Base-by-base conservation (phyloP, 1,284 basidiomycete species). In the Ceraceosorus bombacis region DNA sequence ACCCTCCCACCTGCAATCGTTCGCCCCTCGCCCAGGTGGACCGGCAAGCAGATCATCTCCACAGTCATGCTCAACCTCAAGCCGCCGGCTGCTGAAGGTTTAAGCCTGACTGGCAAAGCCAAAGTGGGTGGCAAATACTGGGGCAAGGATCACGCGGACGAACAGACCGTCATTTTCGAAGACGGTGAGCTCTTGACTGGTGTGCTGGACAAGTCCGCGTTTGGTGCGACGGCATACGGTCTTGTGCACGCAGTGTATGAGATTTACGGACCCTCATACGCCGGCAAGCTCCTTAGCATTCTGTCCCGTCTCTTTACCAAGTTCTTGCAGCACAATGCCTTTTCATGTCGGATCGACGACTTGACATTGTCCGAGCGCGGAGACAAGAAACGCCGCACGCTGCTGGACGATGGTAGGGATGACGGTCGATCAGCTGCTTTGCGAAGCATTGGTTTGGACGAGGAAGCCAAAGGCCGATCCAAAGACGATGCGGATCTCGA, bases 261-360 rank as follows among this genome's bases (percentile, higher is more conserved):
- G 76, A 82, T 99, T n/a, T 98, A 97, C 78, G 94, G 95, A 5
- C 82, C 93, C 9, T 87, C 88, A 64, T 81, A 85, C 15, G 94
- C 95, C 7, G 95, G 93, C 57, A 87, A 87, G 72, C 84, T 99
- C 7, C 85, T 99, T 43, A 91, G 92, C 58, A 87, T 97, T 64
- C 84, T 98, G 63, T 90, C 89, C 76, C 86, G 95, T 57, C 81
- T 97, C 51, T 91, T 99, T 79, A 97, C 95, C 58, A 97, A 96
- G 78, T 97, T 90, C 80, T 82, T 98, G 53, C 94, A 98, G 76
- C 89, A 92, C 75, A 88, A 92, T 46, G 95, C 91, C 0, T 99
- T 99, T 80, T 93, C 94, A 2, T 99, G 95, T 80, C 86, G 95
- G 50, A 97, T 98, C 90, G 95, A 99, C 80, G 95, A 99, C 80